A percentile compares a stretch with the other conserved stretches of the same genome.
Conservation (phyloP, 2,329 filamentous ascomycete genomes). For the Fusarium albosuccineum region DNA sequence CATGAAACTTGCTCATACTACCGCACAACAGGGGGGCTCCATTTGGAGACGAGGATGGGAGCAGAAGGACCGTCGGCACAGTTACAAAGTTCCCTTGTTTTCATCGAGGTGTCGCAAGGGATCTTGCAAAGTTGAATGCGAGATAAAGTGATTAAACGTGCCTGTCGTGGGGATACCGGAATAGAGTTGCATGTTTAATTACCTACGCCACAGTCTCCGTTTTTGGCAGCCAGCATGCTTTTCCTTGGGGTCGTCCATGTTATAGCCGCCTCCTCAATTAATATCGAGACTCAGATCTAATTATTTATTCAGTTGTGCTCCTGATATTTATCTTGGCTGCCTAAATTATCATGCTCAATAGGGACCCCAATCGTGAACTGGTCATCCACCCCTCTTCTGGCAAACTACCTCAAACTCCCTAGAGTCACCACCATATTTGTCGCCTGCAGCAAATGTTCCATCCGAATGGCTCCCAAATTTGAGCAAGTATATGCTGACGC, state of each 20-base stretch:
- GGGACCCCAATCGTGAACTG: too few relatives aligned
- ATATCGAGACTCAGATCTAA: too few relatives aligned
- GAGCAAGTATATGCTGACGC: too few relatives aligned
- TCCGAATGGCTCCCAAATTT: too few relatives aligned
- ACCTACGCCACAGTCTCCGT: constrained; percentile 20
- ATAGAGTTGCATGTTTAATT: constrained; percentile 4
- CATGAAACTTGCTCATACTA: constrained; percentile 53
- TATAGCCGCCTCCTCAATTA: too few relatives aligned
- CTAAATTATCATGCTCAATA: too few relatives aligned
- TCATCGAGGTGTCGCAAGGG: neutral
- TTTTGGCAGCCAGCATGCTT: neutral
- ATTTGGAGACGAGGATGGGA: neutral
- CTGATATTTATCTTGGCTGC: too few relatives aligned
- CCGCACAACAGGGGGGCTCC: constrained; percentile 31
- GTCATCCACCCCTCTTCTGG: too few relatives aligned
- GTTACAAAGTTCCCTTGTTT: neutral
- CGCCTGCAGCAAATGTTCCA: too few relatives aligned
- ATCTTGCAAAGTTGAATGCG: neutral
- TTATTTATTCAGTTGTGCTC: too few relatives aligned
- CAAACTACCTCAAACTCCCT: too few relatives aligned
- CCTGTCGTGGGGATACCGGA: neutral
- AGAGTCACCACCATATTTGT: too few relatives aligned
- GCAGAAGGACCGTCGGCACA: neutral
- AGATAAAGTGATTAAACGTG: neutral
- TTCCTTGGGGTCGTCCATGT: neutral